phyloP scores from a whole-genome alignment of 2,329 filamentous ascomycete genomes.

The Talaromyces sp. region DNA sequence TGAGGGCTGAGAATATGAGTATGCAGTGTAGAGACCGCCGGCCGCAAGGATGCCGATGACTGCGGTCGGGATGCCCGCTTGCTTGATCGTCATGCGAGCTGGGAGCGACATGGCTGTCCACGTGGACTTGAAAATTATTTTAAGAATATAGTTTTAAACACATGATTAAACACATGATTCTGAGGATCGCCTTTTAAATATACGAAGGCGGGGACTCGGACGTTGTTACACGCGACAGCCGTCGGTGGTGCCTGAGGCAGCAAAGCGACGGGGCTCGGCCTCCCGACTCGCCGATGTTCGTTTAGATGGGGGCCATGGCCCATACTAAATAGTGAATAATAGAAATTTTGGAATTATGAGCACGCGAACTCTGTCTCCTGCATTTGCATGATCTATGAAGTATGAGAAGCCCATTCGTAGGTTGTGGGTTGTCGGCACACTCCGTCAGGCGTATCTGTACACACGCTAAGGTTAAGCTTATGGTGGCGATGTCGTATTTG shows the following conservation, averaged over 20 bases:
- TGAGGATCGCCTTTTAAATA: background rate
- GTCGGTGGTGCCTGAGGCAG: background rate
- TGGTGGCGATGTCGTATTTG: no score
- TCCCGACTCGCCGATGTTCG: background rate
- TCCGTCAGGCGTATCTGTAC: no score
- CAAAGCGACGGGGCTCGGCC: background rate
- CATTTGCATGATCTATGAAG: no score
- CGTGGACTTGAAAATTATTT: background rate
- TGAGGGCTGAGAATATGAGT: constrained; percentile 4
- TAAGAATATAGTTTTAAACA: no score
- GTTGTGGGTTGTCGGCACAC: no score
- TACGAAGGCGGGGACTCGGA: background rate
- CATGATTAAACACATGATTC: no score
- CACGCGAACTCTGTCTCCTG: no score
- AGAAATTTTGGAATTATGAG: no score
- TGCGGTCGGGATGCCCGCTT: background rate
- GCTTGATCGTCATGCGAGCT: background rate
- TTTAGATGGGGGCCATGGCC: background rate
- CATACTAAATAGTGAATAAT: no score
- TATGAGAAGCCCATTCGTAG: no score
- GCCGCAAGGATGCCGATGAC: constrained; percentile 3
- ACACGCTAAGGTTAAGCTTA: no score
- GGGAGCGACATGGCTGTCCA: background rate
- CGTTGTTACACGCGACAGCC: background rate
- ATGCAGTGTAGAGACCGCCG: constrained; percentile 5